A percentile compares a stretch with the other conserved stretches of the same genome.
These are phyloP conservation scores for Candida boleticola DNA, from an alignment of 805 yeast genomes.

Conservation along the genomic window DNA sequence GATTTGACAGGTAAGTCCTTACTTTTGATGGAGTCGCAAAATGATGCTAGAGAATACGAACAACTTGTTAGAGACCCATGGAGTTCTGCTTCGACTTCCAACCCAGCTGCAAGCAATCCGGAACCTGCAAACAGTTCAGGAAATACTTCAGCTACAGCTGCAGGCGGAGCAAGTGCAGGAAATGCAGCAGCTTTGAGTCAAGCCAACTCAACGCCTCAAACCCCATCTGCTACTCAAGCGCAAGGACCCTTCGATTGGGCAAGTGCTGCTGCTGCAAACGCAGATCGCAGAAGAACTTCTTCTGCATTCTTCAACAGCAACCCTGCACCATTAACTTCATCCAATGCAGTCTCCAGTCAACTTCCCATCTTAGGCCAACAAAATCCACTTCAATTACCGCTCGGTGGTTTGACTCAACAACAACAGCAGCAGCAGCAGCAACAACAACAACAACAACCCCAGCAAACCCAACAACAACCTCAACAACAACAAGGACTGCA, in stretches of 20 bases:
- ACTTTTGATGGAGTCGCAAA: conserved; percentile 44
- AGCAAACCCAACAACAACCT: conserved; percentile 6
- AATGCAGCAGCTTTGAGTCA: conserved; percentile 7
- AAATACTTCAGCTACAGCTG: no score
- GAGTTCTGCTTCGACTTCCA: conserved; percentile 14
- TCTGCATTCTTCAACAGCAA: conserved; percentile 49
- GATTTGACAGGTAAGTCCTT: conserved; percentile 42
- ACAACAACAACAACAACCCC: conserved; percentile 9
- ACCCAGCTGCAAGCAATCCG: background rate
- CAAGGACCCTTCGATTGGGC: conserved; percentile 34
- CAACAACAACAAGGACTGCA: conserved; percentile 1
- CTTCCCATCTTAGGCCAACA: conserved; percentile 12
- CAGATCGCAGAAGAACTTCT: conserved; percentile 51
- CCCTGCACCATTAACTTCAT: conserved; percentile 10
- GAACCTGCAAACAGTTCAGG: no score
- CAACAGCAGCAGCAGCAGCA: conserved; percentile 7
- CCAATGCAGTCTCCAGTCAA: conserved; percentile 10
- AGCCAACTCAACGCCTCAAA: conserved; percentile 35
- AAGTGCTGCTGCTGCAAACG: conserved; percentile 6
- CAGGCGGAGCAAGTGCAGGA: background rate
- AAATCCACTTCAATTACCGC: background rate
- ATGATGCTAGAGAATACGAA: conserved; percentile 47
- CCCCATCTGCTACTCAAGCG: conserved; percentile 27
- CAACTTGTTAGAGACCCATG: conserved; percentile 50
- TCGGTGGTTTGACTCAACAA: conserved; percentile 6